Base-by-base conservation (phyloP, 768 basidiomycete genomes). In the Floccularia luteovirens region DNA sequence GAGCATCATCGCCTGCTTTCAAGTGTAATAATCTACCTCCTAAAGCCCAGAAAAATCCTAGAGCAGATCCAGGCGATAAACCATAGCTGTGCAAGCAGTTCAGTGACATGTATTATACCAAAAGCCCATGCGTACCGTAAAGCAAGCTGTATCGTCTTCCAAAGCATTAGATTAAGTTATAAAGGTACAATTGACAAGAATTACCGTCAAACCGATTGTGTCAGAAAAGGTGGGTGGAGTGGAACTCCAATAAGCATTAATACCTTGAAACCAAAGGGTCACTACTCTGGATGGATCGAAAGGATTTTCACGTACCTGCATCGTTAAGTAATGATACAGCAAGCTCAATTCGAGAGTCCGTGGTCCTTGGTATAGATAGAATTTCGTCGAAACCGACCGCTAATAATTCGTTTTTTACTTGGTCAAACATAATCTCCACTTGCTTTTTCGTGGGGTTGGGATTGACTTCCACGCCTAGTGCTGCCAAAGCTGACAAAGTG, bases 41-140 rank as follows among this genome's bases (percentile, higher is more conserved):
- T 4, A 82, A 59, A 11, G 76, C 72, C 79, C 79, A 85, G 51
- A 85, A 81, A 57, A 87, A 81, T 4, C 84, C 84, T 13, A 81
- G 57, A 0, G 79, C 75, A 5, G 79, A 77, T 3, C 80, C 80
- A 12, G 81, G 72, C 5, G 77, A 70, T 66, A 87, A 79, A 4
- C 82, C 84, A 40, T 70, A 74, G 20, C 79, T 83, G 39, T 5
- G 7, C 21, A 12, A 4, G 6, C 4, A 12, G 24, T 41, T 24
- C n/a, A n/a, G n/a, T n/a, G n/a, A n/a, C n/a, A n/a, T n/a, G n/a
- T n/a, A n/a, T n/a, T n/a, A n/a, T n/a, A n/a, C n/a, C 7, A 23
- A 11, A 23, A 5, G 10, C 36, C 13, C 7, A 33, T 6, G 41
- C 58, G 28, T 54, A 81, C 81, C 77, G 62, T 30, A 83, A 55